Conservation (phyloP, 345 rosid species). For the Trapa bicornis region DNA sequence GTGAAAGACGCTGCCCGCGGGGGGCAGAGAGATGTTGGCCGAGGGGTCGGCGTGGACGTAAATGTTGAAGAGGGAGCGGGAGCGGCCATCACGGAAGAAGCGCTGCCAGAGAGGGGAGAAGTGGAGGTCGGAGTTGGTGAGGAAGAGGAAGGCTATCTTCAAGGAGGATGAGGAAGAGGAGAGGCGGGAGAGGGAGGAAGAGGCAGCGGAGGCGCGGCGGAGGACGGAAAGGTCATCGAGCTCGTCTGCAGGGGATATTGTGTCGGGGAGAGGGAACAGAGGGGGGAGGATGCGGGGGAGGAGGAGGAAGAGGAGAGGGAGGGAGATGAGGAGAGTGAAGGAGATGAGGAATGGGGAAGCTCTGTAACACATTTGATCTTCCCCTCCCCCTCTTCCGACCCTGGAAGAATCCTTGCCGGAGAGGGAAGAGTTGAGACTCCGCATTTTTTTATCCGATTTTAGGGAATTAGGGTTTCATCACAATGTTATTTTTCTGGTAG, state of each 20-base stretch:
- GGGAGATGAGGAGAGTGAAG: conserved; percentile 24
- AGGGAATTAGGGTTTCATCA: conserved; percentile 1
- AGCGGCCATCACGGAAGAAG: conserved; percentile 31
- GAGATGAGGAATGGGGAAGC: conserved; percentile 4
- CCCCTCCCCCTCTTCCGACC: background rate
- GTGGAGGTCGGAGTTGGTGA: conserved; percentile 81
- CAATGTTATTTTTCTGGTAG: background rate
- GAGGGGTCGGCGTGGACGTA: conserved; percentile 87
- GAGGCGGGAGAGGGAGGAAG: conserved; percentile 15
- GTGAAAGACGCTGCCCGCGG: conserved; percentile 31
- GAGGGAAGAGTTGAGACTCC: background rate
- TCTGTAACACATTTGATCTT: background rate
- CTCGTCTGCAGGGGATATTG: conserved; percentile 68
- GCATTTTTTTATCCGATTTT: background rate
- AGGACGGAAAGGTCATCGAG: conserved; percentile 58
- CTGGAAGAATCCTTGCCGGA: too few species aligned
- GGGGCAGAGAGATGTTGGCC: conserved; percentile 31
- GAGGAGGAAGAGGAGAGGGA: conserved; percentile 34
- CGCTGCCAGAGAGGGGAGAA: conserved; percentile 73
- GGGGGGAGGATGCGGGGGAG: conserved; percentile 23
- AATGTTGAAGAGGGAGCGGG: conserved; percentile 41
- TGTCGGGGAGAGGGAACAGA: conserved; percentile 33
- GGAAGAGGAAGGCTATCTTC: conserved; percentile 85
- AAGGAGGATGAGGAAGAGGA: conserved; percentile 48
- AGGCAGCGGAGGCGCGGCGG: conserved; percentile 12